Evolutionary conservation across 2,329 filamentous ascomycete genomes (phyloP).

Genomic region (Talaromyces islandicus): DNA sequence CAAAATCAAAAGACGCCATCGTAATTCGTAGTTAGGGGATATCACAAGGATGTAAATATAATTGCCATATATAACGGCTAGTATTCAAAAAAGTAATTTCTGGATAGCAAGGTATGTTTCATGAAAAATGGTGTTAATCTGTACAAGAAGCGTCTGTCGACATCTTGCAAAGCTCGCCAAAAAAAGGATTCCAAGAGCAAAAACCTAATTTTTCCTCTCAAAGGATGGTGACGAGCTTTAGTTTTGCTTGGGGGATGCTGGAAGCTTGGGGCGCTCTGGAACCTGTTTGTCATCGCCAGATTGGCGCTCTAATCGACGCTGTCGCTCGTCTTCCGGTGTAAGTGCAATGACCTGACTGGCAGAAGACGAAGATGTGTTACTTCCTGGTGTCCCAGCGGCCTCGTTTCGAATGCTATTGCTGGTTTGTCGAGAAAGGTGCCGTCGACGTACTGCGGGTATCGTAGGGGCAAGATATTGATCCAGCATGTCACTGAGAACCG

Average conservation of each 20-base stretch:
- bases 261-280: background rate
- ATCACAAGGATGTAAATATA: background rate
- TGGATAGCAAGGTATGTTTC: background rate
- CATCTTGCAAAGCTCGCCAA: background rate
- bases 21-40: background rate
- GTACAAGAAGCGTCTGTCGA: background rate
- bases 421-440: constrained; percentile 24
- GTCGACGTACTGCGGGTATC: constrained; percentile 27
- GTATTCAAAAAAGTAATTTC: background rate
- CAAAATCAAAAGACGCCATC: background rate
- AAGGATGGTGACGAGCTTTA: background rate
- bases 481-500: constrained; percentile 78
- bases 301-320: background rate
- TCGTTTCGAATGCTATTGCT: constrained; percentile 19
- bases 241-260: background rate
- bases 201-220: background rate
- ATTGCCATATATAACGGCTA: background rate
- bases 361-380: constrained; percentile 20
- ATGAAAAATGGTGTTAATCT: background rate
- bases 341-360: constrained; percentile 16
- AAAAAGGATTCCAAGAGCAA: background rate
- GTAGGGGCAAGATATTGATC: constrained; percentile 58
- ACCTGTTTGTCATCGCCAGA: background rate
- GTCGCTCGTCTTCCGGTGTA: constrained; percentile 7
- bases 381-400: constrained; percentile 20